Conservation (phyloP, 163 green algal genomes). For the Prototheca wickerhamii region DNA sequence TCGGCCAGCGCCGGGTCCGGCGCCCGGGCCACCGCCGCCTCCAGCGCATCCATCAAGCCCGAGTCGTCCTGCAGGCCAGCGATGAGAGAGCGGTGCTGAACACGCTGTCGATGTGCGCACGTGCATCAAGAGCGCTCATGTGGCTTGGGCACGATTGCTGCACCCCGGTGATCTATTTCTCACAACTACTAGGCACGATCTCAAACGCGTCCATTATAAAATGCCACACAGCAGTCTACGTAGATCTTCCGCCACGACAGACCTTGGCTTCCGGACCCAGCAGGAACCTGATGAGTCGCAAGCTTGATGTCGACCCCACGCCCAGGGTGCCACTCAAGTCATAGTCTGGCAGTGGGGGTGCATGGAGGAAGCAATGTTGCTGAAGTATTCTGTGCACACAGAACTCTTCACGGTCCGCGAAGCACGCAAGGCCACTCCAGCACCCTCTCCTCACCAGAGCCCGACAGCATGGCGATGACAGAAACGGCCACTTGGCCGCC, state of each 20-base stretch:
- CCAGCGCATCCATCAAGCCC: slow-evolving; percentile 6
- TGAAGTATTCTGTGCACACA: not conserved
- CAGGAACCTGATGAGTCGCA: slow-evolving; percentile 10
- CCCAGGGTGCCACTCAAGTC: slow-evolving; percentile 21
- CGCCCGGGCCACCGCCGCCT: not conserved
- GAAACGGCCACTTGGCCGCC: slow-evolving; percentile 43
- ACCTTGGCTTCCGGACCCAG: slow-evolving; percentile 1
- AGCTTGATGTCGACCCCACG: slow-evolving; percentile 12
- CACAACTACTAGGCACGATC: no score
- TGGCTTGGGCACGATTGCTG: no score
- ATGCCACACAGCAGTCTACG: not conserved
- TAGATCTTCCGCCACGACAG: no score
- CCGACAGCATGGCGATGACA: slow-evolving; percentile 54
- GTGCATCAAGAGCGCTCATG: no score
- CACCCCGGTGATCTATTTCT: no score
- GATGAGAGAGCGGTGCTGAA: no score
- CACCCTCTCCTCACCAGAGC: slow-evolving; percentile 9
- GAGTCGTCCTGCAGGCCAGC: slow-evolving; percentile 4
- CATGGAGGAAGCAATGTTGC: not conserved
- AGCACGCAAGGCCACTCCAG: not conserved
- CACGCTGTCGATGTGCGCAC: no score
- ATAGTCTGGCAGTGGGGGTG: slow-evolving; percentile 32
- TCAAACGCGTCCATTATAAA: no score
- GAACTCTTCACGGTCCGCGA: not conserved
- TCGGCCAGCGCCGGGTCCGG: slow-evolving; percentile 2